Conservation (phyloP, 225 moss, liverwort and hornwort genomes). For the Polytrichum formosum region DNA sequence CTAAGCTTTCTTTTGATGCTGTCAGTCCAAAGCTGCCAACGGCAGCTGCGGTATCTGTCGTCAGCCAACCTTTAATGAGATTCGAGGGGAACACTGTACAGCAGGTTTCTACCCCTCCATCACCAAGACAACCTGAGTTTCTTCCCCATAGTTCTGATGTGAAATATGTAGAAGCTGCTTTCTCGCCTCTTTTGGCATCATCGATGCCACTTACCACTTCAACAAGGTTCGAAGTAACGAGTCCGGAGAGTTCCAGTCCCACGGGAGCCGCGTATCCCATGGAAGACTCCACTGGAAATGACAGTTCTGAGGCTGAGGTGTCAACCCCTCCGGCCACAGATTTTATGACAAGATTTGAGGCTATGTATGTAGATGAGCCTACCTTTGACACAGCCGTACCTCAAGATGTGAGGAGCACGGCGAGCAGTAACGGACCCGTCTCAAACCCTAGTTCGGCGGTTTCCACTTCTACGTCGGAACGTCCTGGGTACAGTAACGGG, state of each 20-base stretch:
- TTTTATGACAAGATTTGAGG: constrained; percentile 42
- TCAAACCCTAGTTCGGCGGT: constrained; percentile 18
- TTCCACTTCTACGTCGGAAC: constrained; percentile 9
- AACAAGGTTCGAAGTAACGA: constrained; percentile 32
- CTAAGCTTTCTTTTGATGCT: constrained; percentile 43
- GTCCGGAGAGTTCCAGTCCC: constrained; percentile 43
- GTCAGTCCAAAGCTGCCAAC: constrained; percentile 21
- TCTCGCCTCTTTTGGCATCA: constrained; percentile 31
- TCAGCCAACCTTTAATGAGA: constrained; percentile 26
- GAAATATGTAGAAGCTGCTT: constrained; percentile 33
- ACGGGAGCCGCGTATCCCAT: constrained; percentile 26
- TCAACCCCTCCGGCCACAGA: constrained; percentile 39
- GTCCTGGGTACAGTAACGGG: constrained; percentile 9
- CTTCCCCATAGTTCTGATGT: constrained; percentile 28
- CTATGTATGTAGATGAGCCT: constrained; percentile 20
- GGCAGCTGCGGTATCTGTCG: constrained; percentile 22
- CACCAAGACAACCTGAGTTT: constrained; percentile 26
- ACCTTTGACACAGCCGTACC: constrained; percentile 13
- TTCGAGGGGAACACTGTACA: constrained; percentile 42
- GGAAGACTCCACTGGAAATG: constrained; percentile 40
- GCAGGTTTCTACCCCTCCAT: constrained; percentile 25
- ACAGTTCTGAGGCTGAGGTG: constrained; percentile 54
- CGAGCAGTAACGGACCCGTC: constrained; percentile 12
- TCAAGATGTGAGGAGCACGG: constrained; percentile 26
- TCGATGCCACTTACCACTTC: constrained; percentile 24